A percentile compares a stretch with the other conserved stretches of the same genome.
phyloP scores from a whole-genome alignment of 768 basidiomycete genomes.

The Bullera alba region DNA sequence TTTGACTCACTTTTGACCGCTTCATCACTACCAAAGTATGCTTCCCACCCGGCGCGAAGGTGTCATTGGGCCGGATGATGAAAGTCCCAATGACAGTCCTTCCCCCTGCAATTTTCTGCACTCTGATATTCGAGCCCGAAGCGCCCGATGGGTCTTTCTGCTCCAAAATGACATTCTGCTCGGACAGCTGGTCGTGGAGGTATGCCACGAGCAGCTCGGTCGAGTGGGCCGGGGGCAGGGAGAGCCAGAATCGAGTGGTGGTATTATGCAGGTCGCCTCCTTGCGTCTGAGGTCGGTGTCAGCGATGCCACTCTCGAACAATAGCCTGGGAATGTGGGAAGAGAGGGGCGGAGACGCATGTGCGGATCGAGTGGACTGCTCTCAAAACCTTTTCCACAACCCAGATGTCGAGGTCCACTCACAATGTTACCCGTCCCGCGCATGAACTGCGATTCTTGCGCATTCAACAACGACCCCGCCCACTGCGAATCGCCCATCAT shows the following conservation, averaged over 20 bases:
- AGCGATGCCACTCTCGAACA: background rate
- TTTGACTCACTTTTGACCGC: constrained; percentile 19
- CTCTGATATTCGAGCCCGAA: constrained; percentile 5
- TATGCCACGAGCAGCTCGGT: constrained; percentile 16
- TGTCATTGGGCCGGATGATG: constrained; percentile 13
- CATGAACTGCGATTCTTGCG: constrained; percentile 43
- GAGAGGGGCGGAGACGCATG: background rate
- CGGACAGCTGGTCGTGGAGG: constrained; percentile 18
- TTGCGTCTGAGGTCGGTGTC: constrained; percentile 23
- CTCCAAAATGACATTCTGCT: constrained; percentile 21
- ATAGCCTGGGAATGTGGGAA: background rate
- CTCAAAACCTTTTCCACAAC: too few relatives aligned
- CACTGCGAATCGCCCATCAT: constrained; percentile 27
- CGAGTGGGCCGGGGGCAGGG: constrained; percentile 11
- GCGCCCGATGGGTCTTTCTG: background rate
- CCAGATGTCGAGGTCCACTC: too few relatives aligned
- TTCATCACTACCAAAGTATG: constrained; percentile 26
- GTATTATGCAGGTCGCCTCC: constrained; percentile 25
- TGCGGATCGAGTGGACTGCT: too few relatives aligned
- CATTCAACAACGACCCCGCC: constrained; percentile 33
- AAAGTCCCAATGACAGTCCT: constrained; percentile 23
- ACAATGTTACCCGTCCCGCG: constrained; percentile 39
- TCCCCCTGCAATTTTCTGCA: constrained; percentile 27
- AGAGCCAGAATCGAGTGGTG: constrained; percentile 39
- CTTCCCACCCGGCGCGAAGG: constrained; percentile 11